Evolutionary conservation across 208 protist genomes (phyloP), one percentile per base, ranked within the genome.

Genomic region (Acanthamoeba quina): DNA sequence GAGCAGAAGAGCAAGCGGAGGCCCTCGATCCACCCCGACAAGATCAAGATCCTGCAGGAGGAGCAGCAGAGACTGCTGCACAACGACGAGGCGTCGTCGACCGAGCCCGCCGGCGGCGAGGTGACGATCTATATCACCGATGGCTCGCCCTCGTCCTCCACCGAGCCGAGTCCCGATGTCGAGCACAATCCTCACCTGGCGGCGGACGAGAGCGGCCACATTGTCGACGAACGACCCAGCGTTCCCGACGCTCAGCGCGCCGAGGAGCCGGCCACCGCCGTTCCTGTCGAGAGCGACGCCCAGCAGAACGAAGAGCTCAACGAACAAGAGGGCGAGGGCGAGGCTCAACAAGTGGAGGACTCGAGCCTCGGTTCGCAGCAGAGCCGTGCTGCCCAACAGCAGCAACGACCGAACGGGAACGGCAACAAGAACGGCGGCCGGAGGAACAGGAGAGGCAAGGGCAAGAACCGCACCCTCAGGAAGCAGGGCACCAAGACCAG

Each of bases 41-140:
- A 86, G 21, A 86, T 86, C 78, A 86, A 86, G 49, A 29, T 60
- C 49, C 29, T 86, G 21, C 47, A 86, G 78, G 34, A 86, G 78
- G 78, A 86, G 49, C 26, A 86, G 29, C 49, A 86, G 78, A n/a
- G 62, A 26, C 21, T 44, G 29, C 10, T 11, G n/a, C 29, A 76
- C 68, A 26, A 19, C 68, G 29, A 17, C 68, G 68, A 76, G 34
- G 41, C 9, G n/a, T 10, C 37, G 37, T 41, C 37, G 37, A 41
- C 37, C 37, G 37, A 41, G 37, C 37, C 74, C 4, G 7, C 74
- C 17, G 52, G 78, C 78, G 49, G 49, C 29, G 78, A 86, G 78
- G 78, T 86, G 49, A 86, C 78, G 15, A 86, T 86, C 52, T 62
- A 62, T 49, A 62, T 86, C 49, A 13, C 49, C 49, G 78, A 62